These are phyloP conservation scores for Magnaporthales sp. DNA, from an alignment of 2,329 filamentous ascomycete species.

Conservation along the genomic window DNA sequence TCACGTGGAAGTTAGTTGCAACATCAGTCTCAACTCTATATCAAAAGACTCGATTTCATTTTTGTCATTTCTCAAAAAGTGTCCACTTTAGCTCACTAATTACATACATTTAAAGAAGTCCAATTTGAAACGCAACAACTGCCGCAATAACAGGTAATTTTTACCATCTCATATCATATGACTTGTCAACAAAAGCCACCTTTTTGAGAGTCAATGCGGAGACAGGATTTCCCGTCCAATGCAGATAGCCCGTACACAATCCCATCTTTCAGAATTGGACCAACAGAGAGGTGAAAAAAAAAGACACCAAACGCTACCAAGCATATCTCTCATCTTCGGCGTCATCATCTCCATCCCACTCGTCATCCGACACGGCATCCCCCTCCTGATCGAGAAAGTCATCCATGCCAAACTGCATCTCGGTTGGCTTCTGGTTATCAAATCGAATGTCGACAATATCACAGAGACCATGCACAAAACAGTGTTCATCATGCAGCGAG, in stretches of 20 bases:
- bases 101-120: not conserved
- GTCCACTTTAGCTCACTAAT: not conserved
- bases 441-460: slow-evolving; percentile 62
- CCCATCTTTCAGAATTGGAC: not conserved
- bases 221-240: no score
- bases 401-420: slow-evolving; percentile 59
- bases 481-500: slow-evolving; percentile 7
- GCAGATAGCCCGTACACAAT: not conserved
- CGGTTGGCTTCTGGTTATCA: slow-evolving; percentile 66
- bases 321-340: slow-evolving; percentile 12
- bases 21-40: not conserved
- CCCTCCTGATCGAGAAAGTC: slow-evolving; percentile 55
- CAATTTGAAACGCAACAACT: not conserved
- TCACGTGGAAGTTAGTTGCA: not conserved
- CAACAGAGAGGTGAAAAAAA: not conserved
- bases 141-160: not conserved
- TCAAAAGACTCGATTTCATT: not conserved
- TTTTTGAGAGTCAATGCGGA: not conserved
- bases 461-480: slow-evolving; percentile 59
- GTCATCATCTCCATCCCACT: slow-evolving; percentile 31
- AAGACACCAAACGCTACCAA: slow-evolving; percentile 10
- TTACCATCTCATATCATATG: not conserved
- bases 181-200: not conserved
- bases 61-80: not conserved
- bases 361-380: slow-evolving; percentile 46